Base-by-base conservation (phyloP, 2,329 filamentous ascomycete species). In the Alternaria alternata region DNA sequence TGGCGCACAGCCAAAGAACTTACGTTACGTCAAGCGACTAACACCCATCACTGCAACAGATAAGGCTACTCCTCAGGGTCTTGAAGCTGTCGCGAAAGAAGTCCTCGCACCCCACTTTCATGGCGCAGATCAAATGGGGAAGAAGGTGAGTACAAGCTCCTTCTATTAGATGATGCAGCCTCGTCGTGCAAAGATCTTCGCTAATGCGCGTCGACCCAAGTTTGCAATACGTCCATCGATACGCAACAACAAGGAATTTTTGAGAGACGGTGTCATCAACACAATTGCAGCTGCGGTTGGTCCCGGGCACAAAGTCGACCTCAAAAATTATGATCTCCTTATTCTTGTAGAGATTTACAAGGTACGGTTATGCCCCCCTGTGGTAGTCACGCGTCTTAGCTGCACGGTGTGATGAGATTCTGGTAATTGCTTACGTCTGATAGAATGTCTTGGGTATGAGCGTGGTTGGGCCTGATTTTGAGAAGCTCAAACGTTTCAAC, bases 221-320 rank as follows among this genome's bases (percentile, higher is more conserved):
- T 95, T 93, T 78, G 92, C 91, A n/a, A 94, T 96, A 67, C 88
- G 92, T 44, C 87, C 90, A n/a, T 90, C 87, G 14, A 87, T 92
- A 62, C 88, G 92, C 56, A 92, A 91, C 71, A 89, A 94, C 78
- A 89, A 83, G 67, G 83, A 84, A 4, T 83, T 94, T 62, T 89
- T 86, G 67, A 86, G 91, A 59, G 86, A 89, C 64, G 82, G 82
- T 18, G 83, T 94, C 49, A 94, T 95, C 76, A 87, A 89, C 70
- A 86, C 85, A 64, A 85, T 94, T 64, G 92, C 91, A 5, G 81
- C 82, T 39, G 80, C 89, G 30, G 86, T 93, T 62, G 87, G 88
- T 51, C 80, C 84, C 9, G 84, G 84, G 39, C 92, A 95, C 79
- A 90, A 89, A 71, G 92, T 95, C 59, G 88, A 94, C 70, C 85